Base-by-base conservation (phyloP, 257 asterid species). In the Nicotiana tabacum region DNA sequence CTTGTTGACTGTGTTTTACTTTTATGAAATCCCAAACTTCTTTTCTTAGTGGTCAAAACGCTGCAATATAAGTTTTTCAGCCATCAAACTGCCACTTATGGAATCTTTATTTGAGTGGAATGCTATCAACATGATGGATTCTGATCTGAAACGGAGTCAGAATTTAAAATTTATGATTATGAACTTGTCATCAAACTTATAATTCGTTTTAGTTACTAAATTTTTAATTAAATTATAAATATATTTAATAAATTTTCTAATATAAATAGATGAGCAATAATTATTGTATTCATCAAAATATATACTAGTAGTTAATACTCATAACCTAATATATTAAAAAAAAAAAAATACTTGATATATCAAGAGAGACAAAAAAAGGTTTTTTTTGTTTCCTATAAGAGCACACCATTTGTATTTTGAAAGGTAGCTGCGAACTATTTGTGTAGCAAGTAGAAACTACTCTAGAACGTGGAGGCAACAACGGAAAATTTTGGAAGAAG, bases 401-500 rank as follows among this genome's bases (percentile, higher is more conserved):
- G 39, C 16, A 48, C 39, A 46, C 16, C 62, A 8, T 64, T 76
- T 27, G 24, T 12, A 39, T 39, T 39, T 39, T 6, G 35, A n/a
- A 67, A 78, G n/a, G 51, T 30, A 68, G 48, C 70, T 39, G 80
- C 84, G 72, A 68, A 1, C 8, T 30, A 66, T 66, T 16, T 30
- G 37, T 24, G 72, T 29, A 15, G 12, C 5, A 33, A 33, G 29
- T 33, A 55, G 83, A 27, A 83, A 69, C 32, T 69, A 35, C 9
- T 32, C 16, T 13, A 80, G 81, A 80, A 84, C 84, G 83, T 70
- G 78, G 60, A 39, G 72, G 67, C 80, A 69, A 82, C 68, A 33
- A 37, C 37, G 62, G 35, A 32, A 82, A 69, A 51, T 8, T 21
- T 21, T 21, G 21, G 21, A 21, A 21, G 21, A 21, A 21, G 21